These are phyloP conservation scores for Sungouiella blattae DNA, from an alignment of 805 yeast species.

Conservation along the genomic window DNA sequence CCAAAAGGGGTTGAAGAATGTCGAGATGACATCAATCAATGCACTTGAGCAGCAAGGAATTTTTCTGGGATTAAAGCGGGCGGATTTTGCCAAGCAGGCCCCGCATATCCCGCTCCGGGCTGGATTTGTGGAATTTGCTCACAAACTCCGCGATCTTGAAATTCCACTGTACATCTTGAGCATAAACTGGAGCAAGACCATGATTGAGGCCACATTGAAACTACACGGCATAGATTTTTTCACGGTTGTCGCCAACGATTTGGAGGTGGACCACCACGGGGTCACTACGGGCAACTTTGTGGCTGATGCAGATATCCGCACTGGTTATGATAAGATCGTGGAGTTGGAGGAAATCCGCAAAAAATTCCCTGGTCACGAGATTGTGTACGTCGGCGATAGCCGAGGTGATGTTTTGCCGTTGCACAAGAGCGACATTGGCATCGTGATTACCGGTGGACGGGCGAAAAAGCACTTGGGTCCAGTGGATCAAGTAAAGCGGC, in stretches of 20 bases:
- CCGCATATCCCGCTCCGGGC: slow-evolving; percentile 32
- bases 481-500: background rate
- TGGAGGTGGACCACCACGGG: slow-evolving; percentile 32
- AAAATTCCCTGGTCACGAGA: slow-evolving; percentile 8
- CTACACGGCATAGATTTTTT: slow-evolving; percentile 20
- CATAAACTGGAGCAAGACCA: slow-evolving; percentile 57
- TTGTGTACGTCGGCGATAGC: slow-evolving; percentile 61
- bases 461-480: slow-evolving; percentile 1
- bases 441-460: slow-evolving; percentile 38
- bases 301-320: slow-evolving; percentile 30
- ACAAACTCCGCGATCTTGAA: slow-evolving; percentile 11
- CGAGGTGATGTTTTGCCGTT: slow-evolving; percentile 50
- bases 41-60: slow-evolving; percentile 35
- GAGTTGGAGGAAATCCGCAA: slow-evolving; percentile 12
- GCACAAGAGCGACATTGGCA: slow-evolving; percentile 44
- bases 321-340: slow-evolving; percentile 51
- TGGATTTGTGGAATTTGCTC: slow-evolving; percentile 37
- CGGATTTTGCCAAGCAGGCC: slow-evolving; percentile 33
- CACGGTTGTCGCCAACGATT: slow-evolving; percentile 48
- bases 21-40: slow-evolving; percentile 48
- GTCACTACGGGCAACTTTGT: slow-evolving; percentile 31
- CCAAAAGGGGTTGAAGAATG: slow-evolving; percentile 41
- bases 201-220: slow-evolving; percentile 37
- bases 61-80: slow-evolving; percentile 39
- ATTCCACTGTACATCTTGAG: slow-evolving; percentile 48